Percentiles rank a stretch among this genome's conserved stretches.
These are phyloP conservation scores for Dryadomyces quercivorus DNA, from an alignment of 2,329 filamentous ascomycete genomes.

Conservation along the genomic window DNA sequence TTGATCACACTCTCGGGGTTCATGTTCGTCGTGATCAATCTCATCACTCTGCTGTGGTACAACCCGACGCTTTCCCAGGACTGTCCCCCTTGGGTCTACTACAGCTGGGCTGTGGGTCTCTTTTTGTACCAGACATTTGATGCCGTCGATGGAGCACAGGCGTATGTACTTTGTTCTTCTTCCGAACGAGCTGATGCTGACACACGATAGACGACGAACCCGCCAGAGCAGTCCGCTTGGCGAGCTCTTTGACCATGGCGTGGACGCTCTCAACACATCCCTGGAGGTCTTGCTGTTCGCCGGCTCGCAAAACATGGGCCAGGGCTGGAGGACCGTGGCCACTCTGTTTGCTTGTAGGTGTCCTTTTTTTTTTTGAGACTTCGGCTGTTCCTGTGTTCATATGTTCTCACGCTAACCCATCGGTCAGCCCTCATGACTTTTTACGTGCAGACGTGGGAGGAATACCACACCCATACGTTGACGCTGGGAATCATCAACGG, in stretches of 20 bases:
- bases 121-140: constrained; percentile 98
- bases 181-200: not conserved
- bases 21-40: constrained; percentile 76
- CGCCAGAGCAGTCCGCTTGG: constrained; percentile 86
- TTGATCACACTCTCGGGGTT: constrained; percentile 87
- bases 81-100: constrained; percentile 92
- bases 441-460: constrained; percentile 98
- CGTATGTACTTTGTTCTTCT: constrained; percentile 43
- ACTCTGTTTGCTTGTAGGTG: constrained; percentile 70
- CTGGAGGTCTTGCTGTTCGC: constrained; percentile 88
- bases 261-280: constrained; percentile 93
- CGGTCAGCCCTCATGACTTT: constrained; percentile 75
- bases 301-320: constrained; percentile 82
- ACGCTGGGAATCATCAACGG: constrained; percentile 87
- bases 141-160: constrained; percentile 88
- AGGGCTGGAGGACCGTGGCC: constrained; percentile 79
- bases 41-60: constrained; percentile 90
- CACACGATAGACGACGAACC: constrained; percentile 56
- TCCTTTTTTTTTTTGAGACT: not conserved
- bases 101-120: constrained; percentile 75
- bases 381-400: not conserved
- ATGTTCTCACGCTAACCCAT: not conserved
- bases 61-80: constrained; percentile 88
- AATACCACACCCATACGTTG: constrained; percentile 94
- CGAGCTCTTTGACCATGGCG: constrained; percentile 94